Percentiles rank a stretch among this genome's conserved stretches.
Evolutionary conservation across 208 protist species (phyloP).

Genomic region (Acanthamoeba lenticulata): DNA sequence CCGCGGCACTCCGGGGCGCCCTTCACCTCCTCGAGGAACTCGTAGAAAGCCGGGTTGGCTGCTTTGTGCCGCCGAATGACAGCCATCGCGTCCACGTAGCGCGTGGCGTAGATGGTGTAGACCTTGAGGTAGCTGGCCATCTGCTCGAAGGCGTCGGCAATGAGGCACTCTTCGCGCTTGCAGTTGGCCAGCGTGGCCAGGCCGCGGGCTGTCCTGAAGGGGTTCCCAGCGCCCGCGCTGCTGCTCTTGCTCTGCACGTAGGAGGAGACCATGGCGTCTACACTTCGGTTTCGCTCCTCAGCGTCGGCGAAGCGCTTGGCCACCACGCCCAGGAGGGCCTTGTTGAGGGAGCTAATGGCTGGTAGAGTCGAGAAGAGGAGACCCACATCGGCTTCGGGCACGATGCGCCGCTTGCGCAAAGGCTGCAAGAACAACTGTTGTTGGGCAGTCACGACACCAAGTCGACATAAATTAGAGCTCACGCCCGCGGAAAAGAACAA

Average conservation of each 20-base stretch:
- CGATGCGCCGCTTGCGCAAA: constrained; percentile 9
- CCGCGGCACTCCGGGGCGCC: constrained; percentile 21
- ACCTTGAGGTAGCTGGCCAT: constrained; percentile 27
- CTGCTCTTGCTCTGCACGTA: background rate
- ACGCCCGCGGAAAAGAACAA: too few relatives aligned
- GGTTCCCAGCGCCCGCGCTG: background rate
- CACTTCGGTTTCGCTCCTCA: background rate
- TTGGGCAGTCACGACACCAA: background rate
- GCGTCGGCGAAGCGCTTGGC: background rate
- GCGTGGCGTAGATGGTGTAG: constrained; percentile 1
- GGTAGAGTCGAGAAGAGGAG: constrained; percentile 5
- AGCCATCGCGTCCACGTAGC: background rate
- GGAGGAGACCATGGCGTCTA: background rate
- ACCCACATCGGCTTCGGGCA: background rate
- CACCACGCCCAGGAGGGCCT: background rate
- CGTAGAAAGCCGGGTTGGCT: background rate
- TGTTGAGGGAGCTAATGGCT: constrained; percentile 44
- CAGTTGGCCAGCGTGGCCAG: background rate
- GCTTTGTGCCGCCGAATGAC: background rate
- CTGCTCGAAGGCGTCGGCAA: constrained; percentile 29
- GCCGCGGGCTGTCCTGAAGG: background rate
- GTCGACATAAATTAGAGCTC: too few relatives aligned
- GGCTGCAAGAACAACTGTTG: constrained; percentile 29
- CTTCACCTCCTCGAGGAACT: constrained; percentile 35
- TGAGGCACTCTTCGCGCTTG: constrained; percentile 32